Evolutionary conservation across 441 rosid species (phyloP).

Genomic region (Euphorbia schlechtendalii): DNA sequence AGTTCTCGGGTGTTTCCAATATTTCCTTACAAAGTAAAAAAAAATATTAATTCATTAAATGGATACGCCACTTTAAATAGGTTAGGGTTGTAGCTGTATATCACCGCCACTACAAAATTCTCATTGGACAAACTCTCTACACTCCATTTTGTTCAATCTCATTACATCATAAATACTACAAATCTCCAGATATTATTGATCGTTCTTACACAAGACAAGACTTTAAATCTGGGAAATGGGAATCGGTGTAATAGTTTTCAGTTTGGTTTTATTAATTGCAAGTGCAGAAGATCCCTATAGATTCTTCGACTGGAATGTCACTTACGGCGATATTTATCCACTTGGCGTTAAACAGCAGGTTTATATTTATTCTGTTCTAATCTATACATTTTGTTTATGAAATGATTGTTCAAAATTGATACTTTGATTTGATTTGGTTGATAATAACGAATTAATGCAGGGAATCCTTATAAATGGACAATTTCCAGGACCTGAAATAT

Average conservation of each 20-base stretch:
- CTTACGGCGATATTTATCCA: slow-evolving; percentile 69
- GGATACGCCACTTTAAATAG: not conserved
- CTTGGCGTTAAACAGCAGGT: slow-evolving; percentile 75
- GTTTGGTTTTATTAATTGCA: not conserved
- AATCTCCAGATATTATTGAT: not conserved
- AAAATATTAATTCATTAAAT: no score
- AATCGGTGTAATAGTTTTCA: not conserved
- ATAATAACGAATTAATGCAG: slow-evolving; percentile 23
- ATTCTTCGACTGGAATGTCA: slow-evolving; percentile 74
- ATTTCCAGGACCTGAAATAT: slow-evolving; percentile 83
- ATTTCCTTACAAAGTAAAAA: no score
- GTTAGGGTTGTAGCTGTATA: no score
- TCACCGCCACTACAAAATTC: not conserved
- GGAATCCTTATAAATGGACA: slow-evolving; percentile 82
- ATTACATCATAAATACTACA: no score
- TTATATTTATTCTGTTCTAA: no score
- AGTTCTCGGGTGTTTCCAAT: not conserved
- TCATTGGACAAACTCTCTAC: not conserved
- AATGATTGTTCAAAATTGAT: no score
- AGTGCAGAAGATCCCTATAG: slow-evolving; percentile 59
- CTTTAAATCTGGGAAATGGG: not conserved
- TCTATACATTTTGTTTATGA: no score
- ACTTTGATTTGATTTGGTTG: no score
- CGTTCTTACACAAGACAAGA: no score
- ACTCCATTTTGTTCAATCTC: no score